Conservation (phyloP, 2,329 filamentous ascomycete genomes). For the Ceratocystis destructans region DNA sequence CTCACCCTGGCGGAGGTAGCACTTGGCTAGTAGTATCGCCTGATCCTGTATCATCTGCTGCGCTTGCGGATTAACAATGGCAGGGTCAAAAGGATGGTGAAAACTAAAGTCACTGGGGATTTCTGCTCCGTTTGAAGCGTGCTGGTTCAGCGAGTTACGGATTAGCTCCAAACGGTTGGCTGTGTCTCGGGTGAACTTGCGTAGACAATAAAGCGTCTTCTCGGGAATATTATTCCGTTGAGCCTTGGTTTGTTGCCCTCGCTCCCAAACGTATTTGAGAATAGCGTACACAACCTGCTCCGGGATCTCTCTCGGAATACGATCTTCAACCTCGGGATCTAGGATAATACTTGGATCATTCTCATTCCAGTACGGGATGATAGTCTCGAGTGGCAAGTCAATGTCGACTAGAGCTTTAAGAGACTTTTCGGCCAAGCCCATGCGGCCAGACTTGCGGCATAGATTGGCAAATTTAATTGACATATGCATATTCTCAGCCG, state of each 20-base stretch:
- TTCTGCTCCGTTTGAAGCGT: slow-evolving; percentile 34
- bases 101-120: slow-evolving; percentile 37
- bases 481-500: slow-evolving; percentile 93
- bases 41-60: slow-evolving; percentile 45
- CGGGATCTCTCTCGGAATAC: slow-evolving; percentile 33
- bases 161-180: slow-evolving; percentile 41
- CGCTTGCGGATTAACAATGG: slow-evolving; percentile 35
- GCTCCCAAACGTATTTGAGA: slow-evolving; percentile 92
- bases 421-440: slow-evolving; percentile 90
- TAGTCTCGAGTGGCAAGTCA: slow-evolving; percentile 46
- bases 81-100: slow-evolving; percentile 34
- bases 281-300: slow-evolving; percentile 92
- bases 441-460: slow-evolving; percentile 88
- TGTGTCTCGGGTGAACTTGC: slow-evolving; percentile 47
- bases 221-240: slow-evolving; percentile 35
- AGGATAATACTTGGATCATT: slow-evolving; percentile 20
- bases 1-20: slow-evolving; percentile 89
- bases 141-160: slow-evolving; percentile 36
- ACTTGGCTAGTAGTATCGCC: slow-evolving; percentile 72
- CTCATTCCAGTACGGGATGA: slow-evolving; percentile 47
- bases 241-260: slow-evolving; percentile 45
- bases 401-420: slow-evolving; percentile 76
- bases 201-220: slow-evolving; percentile 44
- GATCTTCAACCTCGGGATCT: slow-evolving; percentile 21
- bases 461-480: slow-evolving; percentile 99